Evolutionary conservation across 1,139 yeast species (phyloP).

Genomic region (Candida buenavistaensis): DNA sequence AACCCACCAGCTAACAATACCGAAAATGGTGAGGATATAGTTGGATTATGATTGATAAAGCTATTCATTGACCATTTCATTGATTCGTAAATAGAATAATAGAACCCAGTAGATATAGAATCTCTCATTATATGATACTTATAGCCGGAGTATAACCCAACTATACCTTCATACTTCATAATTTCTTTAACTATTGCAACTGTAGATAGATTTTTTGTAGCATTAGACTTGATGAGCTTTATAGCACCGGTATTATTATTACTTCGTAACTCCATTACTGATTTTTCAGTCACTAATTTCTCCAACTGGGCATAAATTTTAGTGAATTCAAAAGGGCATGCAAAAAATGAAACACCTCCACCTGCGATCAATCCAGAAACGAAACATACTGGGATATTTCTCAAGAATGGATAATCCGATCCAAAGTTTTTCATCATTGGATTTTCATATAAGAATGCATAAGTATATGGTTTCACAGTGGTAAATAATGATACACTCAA

Average conservation of each 20-base stretch:
- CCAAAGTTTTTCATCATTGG: conserved; percentile 12
- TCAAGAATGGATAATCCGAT: conserved; percentile 39
- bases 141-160: conserved; percentile 73
- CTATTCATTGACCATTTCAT: conserved; percentile 50
- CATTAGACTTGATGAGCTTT: conserved; percentile 13
- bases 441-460: conserved; percentile 25
- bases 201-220: conserved; percentile 22
- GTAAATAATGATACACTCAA: conserved; percentile 69
- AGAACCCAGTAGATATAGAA: conserved; percentile 68
- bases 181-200: conserved; percentile 50
- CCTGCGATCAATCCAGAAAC: conserved; percentile 71
- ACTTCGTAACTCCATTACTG: conserved; percentile 17
- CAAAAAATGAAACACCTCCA: conserved; percentile 59
- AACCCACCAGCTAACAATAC: conserved; percentile 70
- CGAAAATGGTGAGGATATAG: conserved; percentile 33
- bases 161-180: conserved; percentile 54
- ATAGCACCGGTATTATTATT: conserved; percentile 8
- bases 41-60: conserved; percentile 31
- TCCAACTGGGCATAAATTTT: conserved; percentile 78
- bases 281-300: conserved; percentile 39
- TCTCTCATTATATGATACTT: conserved; percentile 68
- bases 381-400: conserved; percentile 67
- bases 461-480: conserved; percentile 50
- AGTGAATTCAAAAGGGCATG: conserved; percentile 86
- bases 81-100: conserved; percentile 75